Base-by-base conservation (phyloP, 768 basidiomycete genomes). In the Tulasnella sp. region DNA sequence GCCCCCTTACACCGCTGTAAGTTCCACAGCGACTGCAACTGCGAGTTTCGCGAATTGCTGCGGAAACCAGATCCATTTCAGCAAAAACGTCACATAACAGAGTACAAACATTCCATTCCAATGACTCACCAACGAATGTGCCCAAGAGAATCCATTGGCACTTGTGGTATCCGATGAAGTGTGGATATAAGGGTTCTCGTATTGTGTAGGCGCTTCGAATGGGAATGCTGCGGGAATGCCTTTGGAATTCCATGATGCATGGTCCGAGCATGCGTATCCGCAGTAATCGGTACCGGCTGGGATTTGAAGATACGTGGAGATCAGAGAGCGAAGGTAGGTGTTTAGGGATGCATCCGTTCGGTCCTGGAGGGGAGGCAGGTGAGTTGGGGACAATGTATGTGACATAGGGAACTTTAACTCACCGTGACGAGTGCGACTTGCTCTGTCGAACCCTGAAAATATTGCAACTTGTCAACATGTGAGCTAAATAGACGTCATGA, bases 201-300 rank as follows among this genome's bases (percentile, higher is more conserved):
- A 80, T 62, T 73, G 73, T 60, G 86, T 88, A 20, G 74, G 56
- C 20, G 39, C 60, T 78, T 81, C 69, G 59, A 89, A 87, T 37
- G 83, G 81, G 67, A 92, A 92, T 40, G 77, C 75, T 56, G 81
- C 78, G 24, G 81, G 83, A 62, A 88, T 92, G 53, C 90, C 88
- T 44, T 83, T 86, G 68, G 81, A 85, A 49, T 65, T 66, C 86
- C 86, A 91, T 28, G 85, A 86, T 58, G 87, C 87, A 60, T 92
- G 89, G 65, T 93, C 90, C 58, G 84, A 88, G 72, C 90, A 95
- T 46, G 88, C 89, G 61, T 95, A 93, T 32, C 65, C 55, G 29
- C 44, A 56, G 20, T 10, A 35, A 12, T 35, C 34, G 34, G 12
- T 35, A 12, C 12, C 34, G 34, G 34, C 19, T 35, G 19, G 34